Percentiles rank a stretch among this genome's conserved stretches.
phyloP scores from a whole-genome alignment of 306 rosid genomes.

The Inga oerstediana region DNA sequence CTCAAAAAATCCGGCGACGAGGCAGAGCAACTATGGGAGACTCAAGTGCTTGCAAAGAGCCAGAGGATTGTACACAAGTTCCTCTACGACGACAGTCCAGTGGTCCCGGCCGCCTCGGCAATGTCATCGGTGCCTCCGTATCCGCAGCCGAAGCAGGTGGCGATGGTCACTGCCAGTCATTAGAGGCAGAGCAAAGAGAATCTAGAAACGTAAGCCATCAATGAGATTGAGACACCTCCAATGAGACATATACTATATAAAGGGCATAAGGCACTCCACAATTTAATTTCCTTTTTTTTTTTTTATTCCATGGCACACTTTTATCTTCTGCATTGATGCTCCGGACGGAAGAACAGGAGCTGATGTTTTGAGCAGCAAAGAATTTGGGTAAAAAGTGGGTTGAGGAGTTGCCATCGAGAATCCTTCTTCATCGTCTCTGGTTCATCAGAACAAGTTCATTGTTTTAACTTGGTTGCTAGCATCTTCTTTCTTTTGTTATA shows the following conservation, averaged over 20 bases:
- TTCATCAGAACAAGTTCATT: background rate
- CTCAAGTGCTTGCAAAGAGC: constrained; percentile 30
- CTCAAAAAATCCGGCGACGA: background rate
- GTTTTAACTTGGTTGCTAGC: background rate
- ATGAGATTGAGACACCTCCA: constrained; percentile 29
- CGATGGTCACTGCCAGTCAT: constrained; percentile 19
- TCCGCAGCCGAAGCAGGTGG: background rate
- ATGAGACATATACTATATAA: background rate
- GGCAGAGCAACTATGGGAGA: constrained; percentile 37
- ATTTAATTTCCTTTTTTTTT: background rate
- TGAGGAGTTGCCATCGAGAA: background rate
- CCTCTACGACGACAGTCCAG: constrained; percentile 6
- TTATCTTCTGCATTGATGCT: background rate
- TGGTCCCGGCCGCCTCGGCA: constrained; percentile 9
- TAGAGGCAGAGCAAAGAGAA: constrained; percentile 27
- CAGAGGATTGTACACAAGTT: constrained; percentile 31
- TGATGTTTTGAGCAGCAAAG: background rate
- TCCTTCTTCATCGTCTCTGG: background rate
- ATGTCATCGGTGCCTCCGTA: background rate
- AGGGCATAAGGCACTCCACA: background rate
- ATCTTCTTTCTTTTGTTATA: background rate
- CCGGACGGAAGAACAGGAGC: background rate
- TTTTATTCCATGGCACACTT: background rate
- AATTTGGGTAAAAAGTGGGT: background rate
- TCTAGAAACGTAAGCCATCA: constrained; percentile 15